A percentile compares a stretch with the other conserved stretches of the same genome.
Evolutionary conservation across 1,139 yeast species (phyloP).

Genomic region (Yamadazyma triangularis): DNA sequence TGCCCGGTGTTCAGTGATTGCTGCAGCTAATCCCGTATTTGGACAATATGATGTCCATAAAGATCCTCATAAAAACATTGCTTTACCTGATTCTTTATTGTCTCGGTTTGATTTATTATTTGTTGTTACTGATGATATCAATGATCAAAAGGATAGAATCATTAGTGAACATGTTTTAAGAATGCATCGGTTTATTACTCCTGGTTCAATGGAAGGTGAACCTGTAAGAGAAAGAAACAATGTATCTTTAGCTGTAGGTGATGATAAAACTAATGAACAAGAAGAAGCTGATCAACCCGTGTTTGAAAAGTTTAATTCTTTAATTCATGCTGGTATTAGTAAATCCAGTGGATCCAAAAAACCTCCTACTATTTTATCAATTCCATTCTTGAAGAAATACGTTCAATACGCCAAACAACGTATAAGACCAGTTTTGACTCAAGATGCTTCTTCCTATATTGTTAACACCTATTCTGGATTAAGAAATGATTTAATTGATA

Average conservation of each 20-base stretch:
- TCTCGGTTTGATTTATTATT: constrained; percentile 96
- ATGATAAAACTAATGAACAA: constrained; percentile 45
- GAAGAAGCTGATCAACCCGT: constrained; percentile 57
- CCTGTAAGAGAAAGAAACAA: constrained; percentile 79
- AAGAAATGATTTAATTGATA: constrained; percentile 74
- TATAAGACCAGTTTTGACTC: constrained; percentile 74
- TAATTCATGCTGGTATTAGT: constrained; percentile 74
- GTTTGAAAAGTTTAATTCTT: constrained; percentile 77
- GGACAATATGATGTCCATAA: constrained; percentile 96
- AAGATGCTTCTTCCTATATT: constrained; percentile 76
- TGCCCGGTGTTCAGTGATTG: constrained; percentile 95
- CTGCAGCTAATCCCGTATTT: constrained; percentile 97
- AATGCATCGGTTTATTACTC: constrained; percentile 87
- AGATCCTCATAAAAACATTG: constrained; percentile 95
- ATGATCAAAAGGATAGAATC: constrained; percentile 77
- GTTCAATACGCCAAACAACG: constrained; percentile 92
- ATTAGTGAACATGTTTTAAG: constrained; percentile 93
- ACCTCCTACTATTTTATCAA: constrained; percentile 63
- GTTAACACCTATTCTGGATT: constrained; percentile 75
- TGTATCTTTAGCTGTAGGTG: constrained; percentile 78
- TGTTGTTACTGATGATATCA: constrained; percentile 93
- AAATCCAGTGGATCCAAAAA: constrained; percentile 32
- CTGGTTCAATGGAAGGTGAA: constrained; percentile 89
- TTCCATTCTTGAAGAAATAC: constrained; percentile 86
- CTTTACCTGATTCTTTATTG: constrained; percentile 90